Evolutionary conservation across 805 yeast genomes (phyloP), one percentile per base, ranked within the genome.

Genomic region (Debaryomyces maramus): DNA sequence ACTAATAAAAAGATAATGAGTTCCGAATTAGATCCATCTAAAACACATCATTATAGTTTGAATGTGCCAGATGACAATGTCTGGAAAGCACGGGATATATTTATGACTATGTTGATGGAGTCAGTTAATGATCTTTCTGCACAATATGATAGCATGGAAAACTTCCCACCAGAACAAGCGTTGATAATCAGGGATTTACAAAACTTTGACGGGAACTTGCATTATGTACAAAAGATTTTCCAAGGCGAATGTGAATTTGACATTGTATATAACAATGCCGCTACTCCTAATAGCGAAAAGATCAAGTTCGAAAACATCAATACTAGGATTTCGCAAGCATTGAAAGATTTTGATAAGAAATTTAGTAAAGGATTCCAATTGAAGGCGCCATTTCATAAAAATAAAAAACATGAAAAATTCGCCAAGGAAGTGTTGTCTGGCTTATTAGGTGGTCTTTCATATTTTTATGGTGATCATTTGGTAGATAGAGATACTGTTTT

Each of bases 401-500:
- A 58, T 34, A 51, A 63, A 40, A 52, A 52, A 31, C 72, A 81
- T 51, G 53, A 59, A 20, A 48, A 51, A 6, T 90, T 93, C 65
- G 96, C 89, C 1, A 73, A 85, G 51, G 90, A 87, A 50, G 69
- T 88, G 29, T 55, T 91, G 7, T 85, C 97, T 0, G 91, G 90
- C 40, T 69, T 93, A 32, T 58, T 87, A 41, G 99, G 97, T 15
- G 98, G 98, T 10, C 75, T 93, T 38, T 87, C 96, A 2, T 89
- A 88, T 61, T 85, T 85, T 53, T 72, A 86, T 53, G 98, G 99
- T 23, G 85, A 81, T 38, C 86, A 84, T 36, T 55, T 85, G 36
- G 93, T 93, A 17, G 96, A 90, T 57, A 70, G 95, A 49, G 71
- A 73, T 4, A 79, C 88, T 0, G 68, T 72, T 3, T 67, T 82